Evolutionary conservation across 306 rosid species (phyloP), one percentile per base, ranked within the genome.

Genomic region (Ziziphus jujuba): DNA sequence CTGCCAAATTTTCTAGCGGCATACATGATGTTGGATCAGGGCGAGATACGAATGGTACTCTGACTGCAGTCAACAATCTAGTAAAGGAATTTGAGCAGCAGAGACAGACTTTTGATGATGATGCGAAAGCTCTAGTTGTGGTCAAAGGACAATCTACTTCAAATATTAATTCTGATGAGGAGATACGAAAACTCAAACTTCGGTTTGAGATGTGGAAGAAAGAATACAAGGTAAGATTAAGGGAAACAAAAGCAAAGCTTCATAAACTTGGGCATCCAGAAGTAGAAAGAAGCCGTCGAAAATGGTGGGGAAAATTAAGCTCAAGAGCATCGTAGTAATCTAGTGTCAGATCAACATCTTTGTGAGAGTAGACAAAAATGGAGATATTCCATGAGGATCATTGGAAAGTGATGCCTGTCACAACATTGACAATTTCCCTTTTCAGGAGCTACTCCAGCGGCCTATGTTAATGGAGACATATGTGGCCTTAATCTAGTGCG

Each of bases 181-280:
- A 95, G 47, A 73, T 87, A 56, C 70, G 84, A 45, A 89, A 72
- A 77, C 87, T 95, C 63, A 88, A 81, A 71, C 76, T 66, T 40
- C 79, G 69, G 55, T 95, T 95, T 25, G 89, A 88, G 73, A 77
- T 59, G 33, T 95, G 99, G 99, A 95, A 88, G 81, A 95, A 87
- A 76, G 99, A 95, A 45, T 95, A 87, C 82, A 90, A 87, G 81
- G 67, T 62, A 17, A 85, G 91, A 70, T 80, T 95, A 59, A 67
- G 82, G 19, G 95, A 80, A 40, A 66, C 89, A 20, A 95, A 88
- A 77, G 60, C 72, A 22, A 90, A 72, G 82, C 75, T 88, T 73
- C 74, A 68, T 15, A 88, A 76, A 71, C 48, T 71, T 61, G 82
- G 83, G 59, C 74, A 74, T 64, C 57, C 85, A 5, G 97, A 95